Base-by-base conservation (phyloP, 768 basidiomycete genomes). In the Boletales sp. region DNA sequence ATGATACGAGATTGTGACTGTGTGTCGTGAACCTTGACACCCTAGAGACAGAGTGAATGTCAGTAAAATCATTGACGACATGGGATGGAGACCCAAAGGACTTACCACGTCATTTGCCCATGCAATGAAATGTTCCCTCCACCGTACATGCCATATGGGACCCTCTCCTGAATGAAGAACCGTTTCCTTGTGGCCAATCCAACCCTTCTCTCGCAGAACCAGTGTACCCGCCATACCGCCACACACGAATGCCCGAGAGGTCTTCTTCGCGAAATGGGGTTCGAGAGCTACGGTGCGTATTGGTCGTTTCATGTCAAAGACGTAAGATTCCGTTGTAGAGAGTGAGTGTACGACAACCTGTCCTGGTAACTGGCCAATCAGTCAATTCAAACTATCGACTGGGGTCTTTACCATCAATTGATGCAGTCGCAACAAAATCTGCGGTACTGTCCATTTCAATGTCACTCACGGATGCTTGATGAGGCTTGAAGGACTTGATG, bases 41-140 rank as follows among this genome's bases (percentile, higher is more conserved):
- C 95, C 90, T 93, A 58, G 41, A 12, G n/a, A 19, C 47, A 31
- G 43, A 13, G 53, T 12, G 21, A 41, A 21, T 47, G 17, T 50
- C n/a, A 37, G 12, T 36, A 14, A 5, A 50, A 37, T 13, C 2
- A 5, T 17, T n/a, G 15, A 11, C 13, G 36, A 31, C 15, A 37
- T 21, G 36, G 47, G 6, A 27, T 27, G 34, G 31, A 43, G n/a
- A 15, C 32, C 24, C 21, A 45, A 29, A 37, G n/a, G 30, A 67
- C 84, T 62, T 54, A 93, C 92, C 38, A 83, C 58, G 64, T 99
- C 97, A 57, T 94, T 97, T 4, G 94, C 92, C 97, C 97, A 99
- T 0, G 93, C 94, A 56, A 97, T 92, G 29, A 97, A 73, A 42
- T 79, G 79, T 2, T 84, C 86, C 60, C 83, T 75, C 97, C 97